Percentiles rank a stretch among this genome's conserved stretches.
Evolutionary conservation across 2,329 filamentous ascomycete genomes (phyloP).

Genomic region (Parastagonospora nodorum): DNA sequence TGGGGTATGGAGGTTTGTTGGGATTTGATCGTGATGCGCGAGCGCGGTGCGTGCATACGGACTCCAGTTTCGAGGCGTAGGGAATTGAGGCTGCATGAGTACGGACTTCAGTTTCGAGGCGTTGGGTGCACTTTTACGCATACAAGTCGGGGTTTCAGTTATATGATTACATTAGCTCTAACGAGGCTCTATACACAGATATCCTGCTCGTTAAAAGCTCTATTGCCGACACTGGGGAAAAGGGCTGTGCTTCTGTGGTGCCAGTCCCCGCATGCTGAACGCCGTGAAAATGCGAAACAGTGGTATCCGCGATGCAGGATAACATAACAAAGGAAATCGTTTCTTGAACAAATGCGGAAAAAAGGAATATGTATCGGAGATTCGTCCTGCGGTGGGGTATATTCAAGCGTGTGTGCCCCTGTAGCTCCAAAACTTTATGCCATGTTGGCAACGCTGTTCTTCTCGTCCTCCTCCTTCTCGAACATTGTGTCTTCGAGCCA

Average conservation of each 20-base stretch:
- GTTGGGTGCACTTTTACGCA: too few species aligned
- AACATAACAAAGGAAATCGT: constrained; percentile 7
- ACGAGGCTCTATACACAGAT: not conserved
- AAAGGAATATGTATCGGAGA: not conserved
- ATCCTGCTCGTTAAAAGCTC: not conserved
- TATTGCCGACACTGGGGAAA: too few species aligned
- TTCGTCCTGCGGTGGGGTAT: not conserved
- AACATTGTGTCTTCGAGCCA: constrained; percentile 57
- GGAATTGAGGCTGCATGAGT: too few species aligned
- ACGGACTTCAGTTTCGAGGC: too few species aligned
- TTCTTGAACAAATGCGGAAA: constrained; percentile 3
- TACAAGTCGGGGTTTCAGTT: too few species aligned
- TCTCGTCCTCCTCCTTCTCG: constrained; percentile 49
- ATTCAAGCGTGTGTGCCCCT: not conserved
- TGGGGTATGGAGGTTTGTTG: too few species aligned
- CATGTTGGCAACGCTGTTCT: constrained; percentile 32
- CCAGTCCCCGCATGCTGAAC: not conserved
- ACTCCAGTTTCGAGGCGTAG: too few species aligned
- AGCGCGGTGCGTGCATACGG: too few species aligned
- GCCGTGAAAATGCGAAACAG: constrained; percentile 6
- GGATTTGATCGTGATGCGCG: too few species aligned
- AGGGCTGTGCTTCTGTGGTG: not conserved
- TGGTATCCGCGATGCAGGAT: constrained; percentile 6
- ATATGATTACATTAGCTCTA: too few species aligned
- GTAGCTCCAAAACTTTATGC: constrained; percentile 15